These are phyloP conservation scores for Coccomyxa subellipsoidea DNA, from an alignment of 163 green algal species.

Conservation along the genomic window DNA sequence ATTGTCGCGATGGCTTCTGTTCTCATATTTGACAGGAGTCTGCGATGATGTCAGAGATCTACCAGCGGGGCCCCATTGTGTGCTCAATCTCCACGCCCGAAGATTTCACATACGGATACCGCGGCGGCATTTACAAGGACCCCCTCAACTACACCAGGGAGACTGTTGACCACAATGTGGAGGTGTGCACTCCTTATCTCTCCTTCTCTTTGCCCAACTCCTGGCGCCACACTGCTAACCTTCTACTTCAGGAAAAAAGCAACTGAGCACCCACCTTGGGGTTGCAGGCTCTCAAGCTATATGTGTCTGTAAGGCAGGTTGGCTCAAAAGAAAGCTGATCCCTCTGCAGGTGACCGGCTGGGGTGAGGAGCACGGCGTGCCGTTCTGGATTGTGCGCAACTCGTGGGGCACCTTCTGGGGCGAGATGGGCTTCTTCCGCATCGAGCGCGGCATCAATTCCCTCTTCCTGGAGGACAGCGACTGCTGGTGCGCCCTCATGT, in stretches of 20 bases:
- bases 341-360: constrained; percentile 64
- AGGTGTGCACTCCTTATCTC: constrained; percentile 26
- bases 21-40: constrained; percentile 15
- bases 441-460: constrained; percentile 66
- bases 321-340: neutral
- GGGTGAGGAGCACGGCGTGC: constrained; percentile 64
- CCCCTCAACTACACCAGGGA: constrained; percentile 36
- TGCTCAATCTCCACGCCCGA: constrained; percentile 74
- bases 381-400: constrained; percentile 80
- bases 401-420: constrained; percentile 76
- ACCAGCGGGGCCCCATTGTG: constrained; percentile 62
- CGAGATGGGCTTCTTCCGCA: constrained; percentile 47
- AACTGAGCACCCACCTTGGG: too few relatives aligned
- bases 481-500: constrained; percentile 69
- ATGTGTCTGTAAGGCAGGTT: neutral
- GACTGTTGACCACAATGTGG: constrained; percentile 81
- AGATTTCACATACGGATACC: constrained; percentile 70
- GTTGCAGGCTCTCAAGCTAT: neutral
- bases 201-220: too few relatives aligned
- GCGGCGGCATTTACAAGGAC: constrained; percentile 50
- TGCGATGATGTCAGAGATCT: constrained; percentile 75
- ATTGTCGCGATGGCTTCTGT: too few relatives aligned
- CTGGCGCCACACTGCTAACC: too few relatives aligned
- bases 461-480: constrained; percentile 73
- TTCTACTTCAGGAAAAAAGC: too few relatives aligned